Percentiles rank a stretch among this genome's conserved stretches.
phyloP scores from a whole-genome alignment of 1,139 yeast genomes.

The Meyerozyma athensensis region DNA sequence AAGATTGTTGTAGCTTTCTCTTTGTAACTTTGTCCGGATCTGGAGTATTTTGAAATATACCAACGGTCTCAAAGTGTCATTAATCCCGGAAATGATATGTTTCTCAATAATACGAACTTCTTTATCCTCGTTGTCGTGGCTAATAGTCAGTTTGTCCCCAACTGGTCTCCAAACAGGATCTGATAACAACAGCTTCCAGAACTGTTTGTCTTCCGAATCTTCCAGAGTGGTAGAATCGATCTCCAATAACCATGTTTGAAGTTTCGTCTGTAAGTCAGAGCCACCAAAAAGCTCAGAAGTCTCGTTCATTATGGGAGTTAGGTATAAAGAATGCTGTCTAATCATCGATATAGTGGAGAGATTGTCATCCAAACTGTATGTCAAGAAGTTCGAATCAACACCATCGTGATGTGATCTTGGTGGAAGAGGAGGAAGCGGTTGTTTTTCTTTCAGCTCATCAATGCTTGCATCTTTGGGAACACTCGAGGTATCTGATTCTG shows the following conservation, averaged over 20 bases:
- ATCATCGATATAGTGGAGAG: conserved; percentile 26
- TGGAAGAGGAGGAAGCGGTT: neutral
- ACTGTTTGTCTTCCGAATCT: conserved; percentile 4
- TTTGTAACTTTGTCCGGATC: conserved; percentile 27
- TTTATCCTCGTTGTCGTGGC: conserved; percentile 10
- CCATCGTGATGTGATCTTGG: neutral
- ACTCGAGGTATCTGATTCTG: neutral
- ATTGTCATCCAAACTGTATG: conserved; percentile 18
- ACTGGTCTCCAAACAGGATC: conserved; percentile 7
- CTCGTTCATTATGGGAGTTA: conserved; percentile 33
- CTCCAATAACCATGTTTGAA: neutral
- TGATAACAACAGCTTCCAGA: conserved; percentile 6
- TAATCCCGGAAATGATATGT: conserved; percentile 29
- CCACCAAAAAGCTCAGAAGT: conserved; percentile 24
- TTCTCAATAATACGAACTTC: conserved; percentile 21
- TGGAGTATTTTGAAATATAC: conserved; percentile 33
- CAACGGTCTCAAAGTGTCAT: conserved; percentile 23
- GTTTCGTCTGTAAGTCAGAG: conserved; percentile 2
- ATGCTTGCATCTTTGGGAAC: too few relatives aligned
- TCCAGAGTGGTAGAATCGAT: neutral
- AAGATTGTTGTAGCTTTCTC: conserved; percentile 22
- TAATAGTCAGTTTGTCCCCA: conserved; percentile 8
- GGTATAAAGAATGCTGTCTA: conserved; percentile 31
- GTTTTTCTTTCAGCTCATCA: too few relatives aligned
- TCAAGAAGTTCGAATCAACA: conserved; percentile 1